Percentiles rank a stretch among this genome's conserved stretches.
These are phyloP conservation scores for Ambrosiella xylebori DNA, from an alignment of 2,329 filamentous ascomycete species.

Conservation along the genomic window DNA sequence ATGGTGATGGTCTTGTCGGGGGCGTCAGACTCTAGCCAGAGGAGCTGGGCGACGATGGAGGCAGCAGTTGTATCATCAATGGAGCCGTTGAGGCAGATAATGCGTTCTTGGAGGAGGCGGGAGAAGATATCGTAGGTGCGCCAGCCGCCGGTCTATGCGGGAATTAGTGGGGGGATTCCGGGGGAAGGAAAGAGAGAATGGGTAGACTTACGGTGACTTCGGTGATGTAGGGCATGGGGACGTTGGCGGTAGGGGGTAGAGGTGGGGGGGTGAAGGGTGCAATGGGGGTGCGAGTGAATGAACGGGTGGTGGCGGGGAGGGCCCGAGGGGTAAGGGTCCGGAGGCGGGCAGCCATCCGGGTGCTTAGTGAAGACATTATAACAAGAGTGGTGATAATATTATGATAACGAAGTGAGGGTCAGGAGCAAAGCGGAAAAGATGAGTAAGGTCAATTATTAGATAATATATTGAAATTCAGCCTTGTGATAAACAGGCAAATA, in stretches of 20 bases:
- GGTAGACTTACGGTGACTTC: slow-evolving; percentile 30
- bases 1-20: slow-evolving; percentile 89
- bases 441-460: no score
- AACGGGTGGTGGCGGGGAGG: not conserved
- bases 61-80: slow-evolving; percentile 83
- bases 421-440: no score
- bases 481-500: not conserved
- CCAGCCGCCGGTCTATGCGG: slow-evolving; percentile 51
- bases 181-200: slow-evolving; percentile 15
- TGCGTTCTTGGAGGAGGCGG: slow-evolving; percentile 69
- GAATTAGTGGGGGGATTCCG: slow-evolving; percentile 12
- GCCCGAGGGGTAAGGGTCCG: not conserved
- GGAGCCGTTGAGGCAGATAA: slow-evolving; percentile 80
- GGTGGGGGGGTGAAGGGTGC: not conserved
- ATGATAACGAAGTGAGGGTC: no score
- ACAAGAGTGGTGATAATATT: not conserved
- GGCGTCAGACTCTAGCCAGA: slow-evolving; percentile 95
- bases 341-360: not conserved
- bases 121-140: slow-evolving; percentile 69
- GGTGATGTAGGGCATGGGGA: slow-evolving; percentile 44
- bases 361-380: not conserved
- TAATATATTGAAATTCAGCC: no score
- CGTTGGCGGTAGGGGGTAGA: slow-evolving; percentile 21
- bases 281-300: not conserved
- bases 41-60: slow-evolving; percentile 85